phyloP scores from a whole-genome alignment of 768 basidiomycete genomes.

The Mycena chlorophos region DNA sequence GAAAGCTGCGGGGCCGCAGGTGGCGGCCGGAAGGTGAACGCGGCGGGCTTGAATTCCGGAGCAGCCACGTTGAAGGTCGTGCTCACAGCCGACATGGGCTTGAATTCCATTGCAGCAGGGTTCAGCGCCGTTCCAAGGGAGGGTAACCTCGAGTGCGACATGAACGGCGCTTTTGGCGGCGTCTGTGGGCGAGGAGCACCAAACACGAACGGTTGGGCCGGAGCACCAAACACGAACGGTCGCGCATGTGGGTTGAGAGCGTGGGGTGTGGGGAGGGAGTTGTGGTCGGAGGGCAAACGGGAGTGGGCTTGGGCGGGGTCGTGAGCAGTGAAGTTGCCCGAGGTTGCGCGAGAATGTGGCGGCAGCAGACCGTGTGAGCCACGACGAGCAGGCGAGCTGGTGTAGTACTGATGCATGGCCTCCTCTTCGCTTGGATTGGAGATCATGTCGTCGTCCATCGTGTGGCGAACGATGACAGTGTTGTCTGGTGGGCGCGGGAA shows the following conservation, averaged over 20 bases:
- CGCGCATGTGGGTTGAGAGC: slow-evolving; percentile 79
- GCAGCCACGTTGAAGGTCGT: slow-evolving; percentile 49
- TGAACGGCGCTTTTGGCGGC: slow-evolving; percentile 36
- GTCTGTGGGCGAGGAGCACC: slow-evolving; percentile 31
- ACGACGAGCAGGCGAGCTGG: slow-evolving; percentile 46
- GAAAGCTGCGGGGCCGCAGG: slow-evolving; percentile 63
- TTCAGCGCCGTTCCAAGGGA: slow-evolving; percentile 73
- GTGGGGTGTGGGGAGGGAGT: slow-evolving; percentile 25
- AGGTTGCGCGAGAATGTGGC: slow-evolving; percentile 65
- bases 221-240: slow-evolving; percentile 76
- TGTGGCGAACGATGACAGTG: slow-evolving; percentile 39
- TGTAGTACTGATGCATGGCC: slow-evolving; percentile 41
- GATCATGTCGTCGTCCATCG: slow-evolving; percentile 63
- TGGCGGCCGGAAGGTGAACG: slow-evolving; percentile 78
- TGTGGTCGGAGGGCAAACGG: slow-evolving; percentile 44
- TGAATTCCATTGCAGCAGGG: slow-evolving; percentile 80
- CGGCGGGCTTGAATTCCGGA: slow-evolving; percentile 75
- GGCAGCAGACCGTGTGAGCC: slow-evolving; percentile 51
- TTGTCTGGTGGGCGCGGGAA: slow-evolving; percentile 77
- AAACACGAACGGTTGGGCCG: slow-evolving; percentile 28
- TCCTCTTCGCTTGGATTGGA: slow-evolving; percentile 89
- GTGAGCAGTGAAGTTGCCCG: slow-evolving; percentile 59
- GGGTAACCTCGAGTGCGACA: slow-evolving; percentile 44
- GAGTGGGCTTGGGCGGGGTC: slow-evolving; percentile 70
- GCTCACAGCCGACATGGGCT: slow-evolving; percentile 40